Evolutionary conservation across 2,329 filamentous ascomycete genomes (phyloP).

Genomic region (Sarocladiaceae sp.): DNA sequence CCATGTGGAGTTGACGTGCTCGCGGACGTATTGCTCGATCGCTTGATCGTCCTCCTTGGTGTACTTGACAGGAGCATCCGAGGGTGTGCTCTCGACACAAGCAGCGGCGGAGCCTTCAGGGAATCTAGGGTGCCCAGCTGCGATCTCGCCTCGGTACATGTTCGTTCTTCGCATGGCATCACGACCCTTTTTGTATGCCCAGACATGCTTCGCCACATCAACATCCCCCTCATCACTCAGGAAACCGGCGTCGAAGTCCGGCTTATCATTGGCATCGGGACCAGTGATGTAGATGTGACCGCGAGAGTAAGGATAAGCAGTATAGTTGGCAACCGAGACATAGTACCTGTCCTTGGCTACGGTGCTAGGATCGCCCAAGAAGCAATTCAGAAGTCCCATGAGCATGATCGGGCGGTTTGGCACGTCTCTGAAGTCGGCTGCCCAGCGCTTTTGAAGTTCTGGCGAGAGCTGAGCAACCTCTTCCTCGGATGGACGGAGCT

Average conservation of each 20-base stretch:
- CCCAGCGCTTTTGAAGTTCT: slow-evolving; percentile 47
- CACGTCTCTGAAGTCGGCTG: slow-evolving; percentile 41
- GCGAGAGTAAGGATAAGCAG: slow-evolving; percentile 54
- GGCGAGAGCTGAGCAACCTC: slow-evolving; percentile 47
- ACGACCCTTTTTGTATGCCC: slow-evolving; percentile 57
- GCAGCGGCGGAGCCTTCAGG: slow-evolving; percentile 30
- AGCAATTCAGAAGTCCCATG: slow-evolving; percentile 24
- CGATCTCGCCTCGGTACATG: slow-evolving; percentile 41
- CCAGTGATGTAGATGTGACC: slow-evolving; percentile 54
- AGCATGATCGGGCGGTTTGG: slow-evolving; percentile 43
- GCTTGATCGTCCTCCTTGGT: slow-evolving; percentile 37
- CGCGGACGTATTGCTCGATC: slow-evolving; percentile 34
- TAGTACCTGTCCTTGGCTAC: slow-evolving; percentile 40
- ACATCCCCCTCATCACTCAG: slow-evolving; percentile 31
- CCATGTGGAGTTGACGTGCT: slow-evolving; percentile 32
- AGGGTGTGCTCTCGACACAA: slow-evolving; percentile 32
- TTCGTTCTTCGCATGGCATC: slow-evolving; percentile 51
- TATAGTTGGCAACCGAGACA: slow-evolving; percentile 44
- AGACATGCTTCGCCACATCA: slow-evolving; percentile 52
- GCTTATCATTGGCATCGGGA: slow-evolving; percentile 30
- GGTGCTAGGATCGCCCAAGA: slow-evolving; percentile 33
- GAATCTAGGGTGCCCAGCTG: slow-evolving; percentile 35
- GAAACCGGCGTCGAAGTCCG: slow-evolving; percentile 52
- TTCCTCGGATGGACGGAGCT: slow-evolving; percentile 46
- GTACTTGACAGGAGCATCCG: slow-evolving; percentile 34